Evolutionary conservation across 2,329 filamentous ascomycete species (phyloP).

Genomic region (Alternaria incomplexa): DNA sequence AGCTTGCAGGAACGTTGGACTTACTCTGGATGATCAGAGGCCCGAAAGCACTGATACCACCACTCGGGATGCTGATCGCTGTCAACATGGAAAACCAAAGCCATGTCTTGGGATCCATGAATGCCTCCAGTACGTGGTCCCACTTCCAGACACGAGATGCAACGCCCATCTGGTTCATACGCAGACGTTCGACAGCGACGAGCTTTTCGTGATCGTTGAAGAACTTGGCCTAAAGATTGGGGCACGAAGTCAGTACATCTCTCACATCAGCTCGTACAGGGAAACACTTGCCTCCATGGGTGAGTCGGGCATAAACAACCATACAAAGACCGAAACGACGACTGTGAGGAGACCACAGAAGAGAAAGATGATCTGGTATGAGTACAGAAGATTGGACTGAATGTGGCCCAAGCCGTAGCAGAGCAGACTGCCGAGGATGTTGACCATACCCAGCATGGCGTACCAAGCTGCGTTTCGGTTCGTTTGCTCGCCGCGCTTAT

Average conservation of each 20-base stretch:
- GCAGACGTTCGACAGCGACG: conserved; percentile 62
- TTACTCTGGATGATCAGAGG: conserved; percentile 61
- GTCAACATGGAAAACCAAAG: conserved; percentile 57
- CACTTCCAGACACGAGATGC: conserved; percentile 56
- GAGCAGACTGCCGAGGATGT: conserved; percentile 61
- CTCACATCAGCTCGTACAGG: not conserved
- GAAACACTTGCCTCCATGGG: conserved; percentile 54
- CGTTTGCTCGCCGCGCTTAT: conserved; percentile 65
- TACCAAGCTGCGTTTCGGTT: conserved; percentile 65
- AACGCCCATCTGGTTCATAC: conserved; percentile 53
- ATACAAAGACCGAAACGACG: conserved; percentile 58
- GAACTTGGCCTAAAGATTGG: conserved; percentile 54
- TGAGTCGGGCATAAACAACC: conserved; percentile 66
- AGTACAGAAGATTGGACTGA: conserved; percentile 51
- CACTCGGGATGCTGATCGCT: conserved; percentile 57
- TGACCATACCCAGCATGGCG: conserved; percentile 65
- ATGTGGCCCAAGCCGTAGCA: conserved; percentile 67
- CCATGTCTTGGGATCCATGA: conserved; percentile 66
- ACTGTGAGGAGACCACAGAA: conserved; percentile 56
- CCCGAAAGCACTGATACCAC: conserved; percentile 65
- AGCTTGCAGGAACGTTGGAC: not conserved
- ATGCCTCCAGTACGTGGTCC: conserved; percentile 61
- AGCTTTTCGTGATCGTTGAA: conserved; percentile 63
- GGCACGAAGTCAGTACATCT: not conserved
- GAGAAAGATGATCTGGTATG: conserved; percentile 46